Conservation (phyloP, 1,139 yeast species). For the Saccharomycopsis phalli region DNA sequence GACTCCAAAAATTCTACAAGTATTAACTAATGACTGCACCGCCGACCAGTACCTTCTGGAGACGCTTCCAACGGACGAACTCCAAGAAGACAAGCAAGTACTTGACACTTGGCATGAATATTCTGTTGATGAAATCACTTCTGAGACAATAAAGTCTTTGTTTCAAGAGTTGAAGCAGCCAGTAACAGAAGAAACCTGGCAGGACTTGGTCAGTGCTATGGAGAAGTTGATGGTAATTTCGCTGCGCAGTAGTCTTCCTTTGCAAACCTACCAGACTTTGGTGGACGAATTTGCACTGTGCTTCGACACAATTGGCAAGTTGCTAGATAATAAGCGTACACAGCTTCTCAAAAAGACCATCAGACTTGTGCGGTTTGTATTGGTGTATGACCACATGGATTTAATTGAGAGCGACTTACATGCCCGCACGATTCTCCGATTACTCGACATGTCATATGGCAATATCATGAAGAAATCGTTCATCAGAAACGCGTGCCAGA, state of each 20-base stretch:
- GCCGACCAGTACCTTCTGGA: too few species aligned
- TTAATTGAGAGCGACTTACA: neutral
- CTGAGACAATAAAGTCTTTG: neutral
- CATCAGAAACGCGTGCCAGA: neutral
- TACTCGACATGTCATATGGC: neutral
- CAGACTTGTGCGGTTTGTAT: neutral
- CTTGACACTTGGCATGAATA: too few species aligned
- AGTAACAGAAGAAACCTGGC: neutral
- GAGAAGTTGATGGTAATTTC: neutral
- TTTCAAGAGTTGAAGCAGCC: neutral
- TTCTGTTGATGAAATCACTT: too few species aligned
- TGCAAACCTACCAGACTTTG: neutral
- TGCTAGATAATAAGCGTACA: conserved; percentile 1
- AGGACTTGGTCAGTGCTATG: neutral
- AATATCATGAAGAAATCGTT: conserved; percentile 1
- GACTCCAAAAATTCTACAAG: too few species aligned
- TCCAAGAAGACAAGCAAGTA: too few species aligned
- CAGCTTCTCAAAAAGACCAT: conserved; percentile 1
- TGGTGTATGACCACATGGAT: neutral
- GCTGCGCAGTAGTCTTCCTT: neutral
- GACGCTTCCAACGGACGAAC: too few species aligned
- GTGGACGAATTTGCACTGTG: neutral
- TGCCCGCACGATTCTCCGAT: neutral
- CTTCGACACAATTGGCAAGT: neutral
- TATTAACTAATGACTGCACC: too few species aligned